phyloP scores from a whole-genome alignment of 2,329 filamentous ascomycete genomes.

The Trichoderma sp. region DNA sequence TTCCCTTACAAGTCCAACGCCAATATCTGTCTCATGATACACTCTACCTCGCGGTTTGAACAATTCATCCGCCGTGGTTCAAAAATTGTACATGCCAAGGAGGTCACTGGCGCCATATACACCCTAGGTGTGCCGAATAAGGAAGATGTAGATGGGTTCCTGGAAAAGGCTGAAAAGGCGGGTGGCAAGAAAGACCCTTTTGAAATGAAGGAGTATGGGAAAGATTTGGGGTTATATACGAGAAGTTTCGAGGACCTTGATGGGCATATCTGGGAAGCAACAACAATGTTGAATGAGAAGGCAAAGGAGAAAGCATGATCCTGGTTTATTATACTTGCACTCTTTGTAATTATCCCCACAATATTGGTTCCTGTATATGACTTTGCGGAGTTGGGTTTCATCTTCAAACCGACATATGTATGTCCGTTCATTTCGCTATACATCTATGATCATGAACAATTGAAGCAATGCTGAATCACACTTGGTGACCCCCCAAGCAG shows the following conservation, averaged over 20 bases:
- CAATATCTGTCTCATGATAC: conserved; percentile 29
- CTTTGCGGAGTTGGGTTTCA: background rate
- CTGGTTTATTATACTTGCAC: background rate
- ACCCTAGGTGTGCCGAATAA: conserved; percentile 21
- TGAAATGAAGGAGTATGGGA: conserved; percentile 23
- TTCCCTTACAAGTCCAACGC: conserved; percentile 26
- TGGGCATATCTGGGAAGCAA: conserved; percentile 31
- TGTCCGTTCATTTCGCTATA: background rate
- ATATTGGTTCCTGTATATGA: background rate
- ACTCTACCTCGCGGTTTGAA: conserved; percentile 25
- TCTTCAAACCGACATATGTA: background rate
- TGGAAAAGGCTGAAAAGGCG: conserved; percentile 25
- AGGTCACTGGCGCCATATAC: conserved; percentile 25
- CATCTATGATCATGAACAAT: background rate
- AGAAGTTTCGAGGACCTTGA: conserved; percentile 29
- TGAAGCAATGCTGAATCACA: background rate
- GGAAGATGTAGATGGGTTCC: conserved; percentile 26
- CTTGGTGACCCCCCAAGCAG: background rate
- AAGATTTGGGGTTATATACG: conserved; percentile 26
- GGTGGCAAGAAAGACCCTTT: conserved; percentile 28
- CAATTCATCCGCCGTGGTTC: conserved; percentile 27
- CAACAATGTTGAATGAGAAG: conserved; percentile 11
- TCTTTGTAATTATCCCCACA: background rate
- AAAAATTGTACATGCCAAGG: conserved; percentile 24
- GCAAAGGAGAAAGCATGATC: background rate